Evolutionary conservation across 495 filamentous ascomycete genomes (phyloP).

Genomic region (Penicillium cataractarum): DNA sequence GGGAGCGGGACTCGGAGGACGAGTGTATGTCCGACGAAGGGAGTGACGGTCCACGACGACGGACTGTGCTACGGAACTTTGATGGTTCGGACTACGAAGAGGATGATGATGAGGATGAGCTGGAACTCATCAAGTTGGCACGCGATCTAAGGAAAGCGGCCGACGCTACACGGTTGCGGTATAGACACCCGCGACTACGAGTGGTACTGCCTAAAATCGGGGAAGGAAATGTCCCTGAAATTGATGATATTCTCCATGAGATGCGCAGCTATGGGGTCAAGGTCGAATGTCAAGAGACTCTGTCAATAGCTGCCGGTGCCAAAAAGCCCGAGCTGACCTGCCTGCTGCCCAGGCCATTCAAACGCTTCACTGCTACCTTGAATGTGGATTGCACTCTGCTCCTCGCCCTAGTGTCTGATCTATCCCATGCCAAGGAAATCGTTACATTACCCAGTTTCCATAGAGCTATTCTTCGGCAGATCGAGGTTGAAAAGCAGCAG

Average conservation of each 20-base stretch:
- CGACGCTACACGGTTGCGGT: conserved; percentile 55
- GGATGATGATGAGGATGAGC: conserved; percentile 51
- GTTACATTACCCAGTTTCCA: conserved; percentile 49
- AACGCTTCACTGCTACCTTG: conserved; percentile 57
- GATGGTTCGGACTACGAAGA: conserved; percentile 27
- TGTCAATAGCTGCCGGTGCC: conserved; percentile 28
- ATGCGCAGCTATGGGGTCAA: conserved; percentile 60
- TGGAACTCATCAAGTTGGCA: conserved; percentile 61
- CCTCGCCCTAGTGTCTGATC: conserved; percentile 71
- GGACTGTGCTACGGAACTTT: conserved; percentile 41
- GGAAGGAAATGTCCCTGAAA: conserved; percentile 51
- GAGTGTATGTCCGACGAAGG: conserved; percentile 41
- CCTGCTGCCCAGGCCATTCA: conserved; percentile 59
- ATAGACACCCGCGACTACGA: conserved; percentile 59
- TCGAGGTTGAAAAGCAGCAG: conserved; percentile 63
- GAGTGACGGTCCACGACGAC: conserved; percentile 17
- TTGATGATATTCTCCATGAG: conserved; percentile 59
- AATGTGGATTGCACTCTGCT: conserved; percentile 79
- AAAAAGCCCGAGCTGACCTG: conserved; percentile 36
- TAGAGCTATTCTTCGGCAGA: conserved; percentile 62
- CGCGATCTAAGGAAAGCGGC: conserved; percentile 57
- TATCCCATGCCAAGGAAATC: conserved; percentile 59
- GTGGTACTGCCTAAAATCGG: conserved; percentile 64
- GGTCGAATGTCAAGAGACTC: conserved; percentile 48
- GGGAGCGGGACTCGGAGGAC: conserved; percentile 51